Conservation (phyloP, 495 filamentous ascomycete species). For the Saxophila tyrrhenica region DNA sequence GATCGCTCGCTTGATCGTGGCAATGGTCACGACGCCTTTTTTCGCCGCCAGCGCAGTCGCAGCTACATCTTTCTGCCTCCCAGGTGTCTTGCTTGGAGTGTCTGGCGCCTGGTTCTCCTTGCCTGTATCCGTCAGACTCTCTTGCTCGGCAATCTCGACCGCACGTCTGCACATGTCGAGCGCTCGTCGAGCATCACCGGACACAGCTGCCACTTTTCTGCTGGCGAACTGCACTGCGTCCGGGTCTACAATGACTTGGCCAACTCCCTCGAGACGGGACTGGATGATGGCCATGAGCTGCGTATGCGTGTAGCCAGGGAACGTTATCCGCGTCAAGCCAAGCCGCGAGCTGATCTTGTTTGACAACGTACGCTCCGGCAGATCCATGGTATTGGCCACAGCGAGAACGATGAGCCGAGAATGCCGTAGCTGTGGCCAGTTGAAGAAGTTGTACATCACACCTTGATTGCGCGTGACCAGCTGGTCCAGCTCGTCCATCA, state of each 20-base stretch:
- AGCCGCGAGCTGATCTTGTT: slow-evolving; percentile 96
- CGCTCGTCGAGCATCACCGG: slow-evolving; percentile 82
- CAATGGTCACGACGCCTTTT: slow-evolving; percentile 58
- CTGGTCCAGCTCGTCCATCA: slow-evolving; percentile 99
- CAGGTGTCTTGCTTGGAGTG: slow-evolving; percentile 35
- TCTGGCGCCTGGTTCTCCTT: slow-evolving; percentile 27
- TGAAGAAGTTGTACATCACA: slow-evolving; percentile 99
- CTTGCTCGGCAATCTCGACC: slow-evolving; percentile 86
- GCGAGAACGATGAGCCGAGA: slow-evolving; percentile 89
- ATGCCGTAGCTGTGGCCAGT: slow-evolving; percentile 91
- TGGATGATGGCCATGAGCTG: slow-evolving; percentile 97
- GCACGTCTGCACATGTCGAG: slow-evolving; percentile 93
- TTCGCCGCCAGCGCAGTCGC: slow-evolving; percentile 2
- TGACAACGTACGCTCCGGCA: slow-evolving; percentile 89
- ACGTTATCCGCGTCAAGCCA: slow-evolving; percentile 67
- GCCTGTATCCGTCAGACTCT: slow-evolving; percentile 28
- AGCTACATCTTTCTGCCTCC: slow-evolving; percentile 17
- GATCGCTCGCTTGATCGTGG: slow-evolving; percentile 86
- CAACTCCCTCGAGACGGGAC: slow-evolving; percentile 75
- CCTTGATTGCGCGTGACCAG: slow-evolving; percentile 94
- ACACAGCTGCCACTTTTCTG: slow-evolving; percentile 92
- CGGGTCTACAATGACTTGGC: slow-evolving; percentile 79
- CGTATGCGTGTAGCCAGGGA: slow-evolving; percentile 92
- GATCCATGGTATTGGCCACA: slow-evolving; percentile 98
- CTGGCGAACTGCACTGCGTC: slow-evolving; percentile 96